phyloP scores from a whole-genome alignment of 2,329 filamentous ascomycete species.

The Fusarium oxysporum region DNA sequence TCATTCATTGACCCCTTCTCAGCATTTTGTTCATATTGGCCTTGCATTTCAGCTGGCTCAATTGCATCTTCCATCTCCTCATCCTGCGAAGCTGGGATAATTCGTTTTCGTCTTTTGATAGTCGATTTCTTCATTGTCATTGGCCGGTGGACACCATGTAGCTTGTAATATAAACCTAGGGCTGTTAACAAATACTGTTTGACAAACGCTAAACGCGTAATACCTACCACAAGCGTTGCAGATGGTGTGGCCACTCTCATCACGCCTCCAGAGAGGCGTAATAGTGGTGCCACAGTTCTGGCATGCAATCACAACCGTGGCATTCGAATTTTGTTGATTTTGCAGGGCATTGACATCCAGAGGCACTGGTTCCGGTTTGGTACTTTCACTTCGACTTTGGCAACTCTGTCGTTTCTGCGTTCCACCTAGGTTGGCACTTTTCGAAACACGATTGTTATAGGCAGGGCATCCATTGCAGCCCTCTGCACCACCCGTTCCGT shows the following conservation, averaged over 20 bases:
- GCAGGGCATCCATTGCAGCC: slow-evolving; percentile 96
- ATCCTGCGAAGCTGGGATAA: slow-evolving; percentile 80
- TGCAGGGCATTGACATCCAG: slow-evolving; percentile 52
- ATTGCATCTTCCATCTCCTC: slow-evolving; percentile 62
- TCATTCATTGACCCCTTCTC: slow-evolving; percentile 70
- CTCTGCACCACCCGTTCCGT: slow-evolving; percentile 94
- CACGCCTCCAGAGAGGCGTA: slow-evolving; percentile 93
- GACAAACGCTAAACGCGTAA: background rate
- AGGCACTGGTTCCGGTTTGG: slow-evolving; percentile 46
- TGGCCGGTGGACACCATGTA: slow-evolving; percentile 92
- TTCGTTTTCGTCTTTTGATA: slow-evolving; percentile 94
- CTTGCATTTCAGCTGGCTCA: slow-evolving; percentile 56
- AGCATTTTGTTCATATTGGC: slow-evolving; percentile 51
- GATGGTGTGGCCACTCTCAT: slow-evolving; percentile 95
- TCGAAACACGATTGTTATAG: slow-evolving; percentile 96
- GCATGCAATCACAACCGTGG: slow-evolving; percentile 79
- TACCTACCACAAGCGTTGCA: slow-evolving; percentile 96
- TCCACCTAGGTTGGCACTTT: slow-evolving; percentile 78
- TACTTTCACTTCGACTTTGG: slow-evolving; percentile 40
- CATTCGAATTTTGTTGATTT: slow-evolving; percentile 46
- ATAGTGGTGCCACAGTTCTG: slow-evolving; percentile 98
- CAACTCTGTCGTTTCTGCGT: slow-evolving; percentile 60
- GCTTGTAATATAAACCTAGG: slow-evolving; percentile 91
- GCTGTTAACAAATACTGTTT: slow-evolving; percentile 19
- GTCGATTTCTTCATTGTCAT: slow-evolving; percentile 99